Base-by-base conservation (phyloP, 2,329 filamentous ascomycete genomes). In the Apiospora koreana region DNA sequence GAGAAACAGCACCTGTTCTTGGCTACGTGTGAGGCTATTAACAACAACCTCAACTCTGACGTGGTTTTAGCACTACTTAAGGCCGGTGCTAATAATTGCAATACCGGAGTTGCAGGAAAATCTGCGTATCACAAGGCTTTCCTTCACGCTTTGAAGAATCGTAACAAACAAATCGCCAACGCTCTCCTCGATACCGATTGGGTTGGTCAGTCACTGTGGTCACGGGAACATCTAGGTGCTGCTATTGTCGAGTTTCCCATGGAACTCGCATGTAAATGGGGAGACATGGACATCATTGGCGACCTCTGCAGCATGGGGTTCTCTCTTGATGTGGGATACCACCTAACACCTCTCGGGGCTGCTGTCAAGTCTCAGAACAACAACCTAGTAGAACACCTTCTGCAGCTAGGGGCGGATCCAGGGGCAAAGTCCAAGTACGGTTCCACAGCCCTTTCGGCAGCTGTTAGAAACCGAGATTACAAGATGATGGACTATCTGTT, bases 1-100 rank as follows among this genome's bases (percentile, higher is more conserved):
- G 38, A 2, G 23, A 23, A 21, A 2, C 10, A 14, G 1, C 4
- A 2, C 21, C 35, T 25, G 4, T 16, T 2, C 14, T 1, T 0
- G 1, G 62, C 62, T 23, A 23, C 8, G 4, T 1, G 10, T 1
- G 2, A 7, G 3, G 62, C 62, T 14, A 31, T 65, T 12, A 18
- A n/a, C n/a, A 38, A 12, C 35, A 23, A 25, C 1, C 8, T 16
- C n/a, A 41, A 23, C 2, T 6, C 35, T 64, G 6, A 65, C 14
- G 3, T 7, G 3, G 62, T 42, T 42, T 42, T 65, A 2, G 35
- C 62, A 12, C 18, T 65, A 14, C 31, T 65, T 4, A 23, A 8
- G 8, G 7, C 8, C 21, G 62, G 62, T 2, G 35, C 62, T 4
- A n/a, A 9, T 18, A 12, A 38, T 9, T 9, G 4, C 35, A 38